These are phyloP conservation scores for Aegilops umbellulata DNA, from an alignment of 176 grass and related monocot genomes.

Conservation along the genomic window DNA sequence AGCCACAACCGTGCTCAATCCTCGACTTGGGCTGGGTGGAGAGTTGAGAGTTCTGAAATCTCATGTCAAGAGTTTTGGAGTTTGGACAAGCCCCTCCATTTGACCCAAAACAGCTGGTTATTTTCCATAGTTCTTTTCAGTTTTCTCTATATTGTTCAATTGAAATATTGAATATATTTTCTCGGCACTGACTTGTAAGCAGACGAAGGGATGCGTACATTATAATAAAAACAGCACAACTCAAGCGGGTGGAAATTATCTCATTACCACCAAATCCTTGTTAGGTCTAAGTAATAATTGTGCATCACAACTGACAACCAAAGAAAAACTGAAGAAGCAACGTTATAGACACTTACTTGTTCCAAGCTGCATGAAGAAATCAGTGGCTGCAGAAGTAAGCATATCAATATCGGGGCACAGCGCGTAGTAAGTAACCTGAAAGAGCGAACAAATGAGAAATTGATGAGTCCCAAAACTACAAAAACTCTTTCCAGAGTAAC, in stretches of 20 bases:
- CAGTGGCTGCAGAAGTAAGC: constrained; percentile 66
- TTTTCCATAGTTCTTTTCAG: not conserved
- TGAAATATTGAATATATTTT: constrained; percentile 9
- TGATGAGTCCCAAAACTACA: not conserved
- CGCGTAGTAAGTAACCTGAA: constrained; percentile 89
- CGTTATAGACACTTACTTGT: constrained; percentile 50
- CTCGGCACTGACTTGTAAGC: not conserved
- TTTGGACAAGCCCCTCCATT: not conserved
- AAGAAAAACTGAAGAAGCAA: constrained; percentile 11
- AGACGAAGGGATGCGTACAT: not conserved
- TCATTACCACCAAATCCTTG: not conserved
- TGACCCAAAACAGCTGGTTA: not conserved
- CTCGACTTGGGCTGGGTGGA: not conserved
- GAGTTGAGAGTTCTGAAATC: not conserved
- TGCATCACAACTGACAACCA: not conserved
- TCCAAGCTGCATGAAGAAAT: constrained; percentile 92
- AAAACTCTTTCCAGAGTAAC: not conserved
- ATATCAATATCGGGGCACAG: constrained; percentile 94
- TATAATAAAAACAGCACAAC: not conserved
- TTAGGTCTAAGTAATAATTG: not conserved
- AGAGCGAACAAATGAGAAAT: constrained; percentile 9
- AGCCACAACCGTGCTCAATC: not conserved
- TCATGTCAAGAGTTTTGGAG: not conserved
- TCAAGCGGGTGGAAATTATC: not conserved
- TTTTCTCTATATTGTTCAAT: not conserved